Percentiles rank a stretch among this genome's conserved stretches.
phyloP scores from a whole-genome alignment of 495 filamentous ascomycete species.

The Penicillium steckii region DNA sequence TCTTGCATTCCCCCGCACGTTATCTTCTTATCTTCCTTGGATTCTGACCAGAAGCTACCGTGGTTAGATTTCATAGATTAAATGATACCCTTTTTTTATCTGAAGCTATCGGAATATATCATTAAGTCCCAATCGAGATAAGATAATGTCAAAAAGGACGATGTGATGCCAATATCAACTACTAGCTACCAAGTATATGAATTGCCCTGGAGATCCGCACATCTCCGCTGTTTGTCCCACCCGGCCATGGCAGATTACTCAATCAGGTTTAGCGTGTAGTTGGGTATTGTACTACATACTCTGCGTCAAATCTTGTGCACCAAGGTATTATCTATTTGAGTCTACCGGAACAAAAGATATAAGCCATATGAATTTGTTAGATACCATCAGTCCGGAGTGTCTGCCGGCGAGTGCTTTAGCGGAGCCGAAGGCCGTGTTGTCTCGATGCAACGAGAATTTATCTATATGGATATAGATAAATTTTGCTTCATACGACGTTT shows the following conservation, averaged over 20 bases:
- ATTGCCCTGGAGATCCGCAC: neutral
- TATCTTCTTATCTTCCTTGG: slow-evolving; percentile 26
- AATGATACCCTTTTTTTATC: neutral
- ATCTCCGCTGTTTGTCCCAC: neutral
- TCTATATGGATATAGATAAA: too few relatives aligned
- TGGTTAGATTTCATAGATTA: neutral
- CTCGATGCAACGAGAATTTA: too few relatives aligned
- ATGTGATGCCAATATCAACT: neutral
- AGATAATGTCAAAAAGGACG: neutral
- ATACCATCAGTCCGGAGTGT: slow-evolving; percentile 26
- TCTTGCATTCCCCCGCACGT: slow-evolving; percentile 22
- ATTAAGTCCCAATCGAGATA: neutral
- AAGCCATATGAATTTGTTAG: slow-evolving; percentile 24
- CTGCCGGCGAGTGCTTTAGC: slow-evolving; percentile 34
- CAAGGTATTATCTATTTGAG: too few relatives aligned
- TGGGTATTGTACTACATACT: too few relatives aligned
- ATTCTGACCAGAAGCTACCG: too few relatives aligned
- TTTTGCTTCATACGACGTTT: too few relatives aligned
- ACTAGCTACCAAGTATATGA: neutral
- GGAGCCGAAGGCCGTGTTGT: too few relatives aligned
- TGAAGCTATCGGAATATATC: neutral
- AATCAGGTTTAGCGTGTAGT: neutral
- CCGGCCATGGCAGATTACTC: neutral
- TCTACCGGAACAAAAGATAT: too few relatives aligned
- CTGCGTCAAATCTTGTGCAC: too few relatives aligned